Base-by-base conservation (phyloP, 2,329 filamentous ascomycete genomes). In the Lomentospora prolificans region DNA sequence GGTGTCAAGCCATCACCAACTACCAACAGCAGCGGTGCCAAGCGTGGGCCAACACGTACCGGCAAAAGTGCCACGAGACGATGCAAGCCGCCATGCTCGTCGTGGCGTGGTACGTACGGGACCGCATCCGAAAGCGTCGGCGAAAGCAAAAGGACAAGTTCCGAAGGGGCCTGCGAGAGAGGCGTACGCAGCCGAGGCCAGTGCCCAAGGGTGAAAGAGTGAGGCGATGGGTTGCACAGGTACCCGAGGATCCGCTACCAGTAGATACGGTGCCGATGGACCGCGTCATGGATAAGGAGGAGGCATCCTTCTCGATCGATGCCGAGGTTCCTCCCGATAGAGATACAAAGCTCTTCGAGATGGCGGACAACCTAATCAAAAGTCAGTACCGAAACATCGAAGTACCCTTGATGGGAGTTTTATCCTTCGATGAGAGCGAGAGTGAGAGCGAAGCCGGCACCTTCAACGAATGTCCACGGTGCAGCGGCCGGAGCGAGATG, bases 51-150 rank as follows among this genome's bases (percentile, higher is more conserved):
- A 70, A 65, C 59, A 66, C 71, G 62, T 72, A 76, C 62, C 69
- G 72, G 44, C 71, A 75, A 60, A 72, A 73, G 61, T 74, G 71
- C 60, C 73, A 75, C 63, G 74, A 76, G 58, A 73, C 73, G 68
- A 74, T 71, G 66, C 73, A 75, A 60, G 74, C 74, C 0, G 72
- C 74, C 57, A 76, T 75, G 70, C 63, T 77, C 22, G 71, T 76
- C 3, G 72, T 77, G 30, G 74, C 74, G 10, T 77, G 74, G 74
- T 76, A 77, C 60, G 70, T 75, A 46, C 70, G 74, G 46, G 74
- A 76, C 60, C 71, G 73, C 30, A 74, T 76, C 60, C 66, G 70
- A 57, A 69, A 74, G 30, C 67, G 73, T 27, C 67, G 73, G 46
- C 67, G 66, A 60, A 65, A 69, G 53, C 66, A 71, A 61, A 74